Conservation (phyloP, 257 asterid genomes). For the Scutellaria minor region DNA sequence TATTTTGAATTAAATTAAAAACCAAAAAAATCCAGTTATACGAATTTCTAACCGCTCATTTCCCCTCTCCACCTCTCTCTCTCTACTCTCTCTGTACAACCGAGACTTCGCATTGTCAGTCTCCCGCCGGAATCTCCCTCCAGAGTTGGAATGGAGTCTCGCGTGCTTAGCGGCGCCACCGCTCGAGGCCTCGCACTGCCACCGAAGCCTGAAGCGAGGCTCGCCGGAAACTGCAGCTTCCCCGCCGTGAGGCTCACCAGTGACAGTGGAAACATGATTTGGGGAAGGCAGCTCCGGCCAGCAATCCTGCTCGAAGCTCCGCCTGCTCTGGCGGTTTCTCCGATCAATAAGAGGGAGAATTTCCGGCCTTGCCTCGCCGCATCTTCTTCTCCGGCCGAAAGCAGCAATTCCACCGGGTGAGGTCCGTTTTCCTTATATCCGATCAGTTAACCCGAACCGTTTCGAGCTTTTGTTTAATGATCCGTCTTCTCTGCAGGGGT, state of each 20-base stretch:
- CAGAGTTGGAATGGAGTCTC: conserved; percentile 19
- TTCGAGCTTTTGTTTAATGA: conserved; percentile 28
- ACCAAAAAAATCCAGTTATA: neutral
- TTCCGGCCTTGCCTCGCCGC: conserved; percentile 68
- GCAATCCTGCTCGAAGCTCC: conserved; percentile 67
- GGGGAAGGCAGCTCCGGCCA: conserved; percentile 84
- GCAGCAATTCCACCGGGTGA: conserved; percentile 92
- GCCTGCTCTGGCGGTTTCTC: conserved; percentile 39
- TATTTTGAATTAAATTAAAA: neutral
- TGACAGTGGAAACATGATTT: conserved; percentile 62
- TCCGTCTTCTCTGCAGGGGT: conserved; percentile 46
- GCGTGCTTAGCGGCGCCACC: conserved; percentile 83
- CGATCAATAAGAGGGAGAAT: conserved; percentile 48
- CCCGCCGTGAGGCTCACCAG: conserved; percentile 45
- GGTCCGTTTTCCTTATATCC: conserved; percentile 48
- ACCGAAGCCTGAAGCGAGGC: conserved; percentile 48
- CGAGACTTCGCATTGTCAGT: neutral
- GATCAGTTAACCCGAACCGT: conserved; percentile 34
- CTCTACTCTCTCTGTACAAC: neutral
- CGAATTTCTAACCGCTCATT: conserved; percentile 11
- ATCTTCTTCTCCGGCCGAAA: conserved; percentile 72
- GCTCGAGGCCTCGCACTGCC: conserved; percentile 60
- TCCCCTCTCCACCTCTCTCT: neutral
- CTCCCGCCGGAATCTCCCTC: too few relatives aligned
- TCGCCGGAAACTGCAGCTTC: conserved; percentile 36